phyloP scores from a whole-genome alignment of 1,139 yeast species.

The Hanseniaspora gamundiae region DNA sequence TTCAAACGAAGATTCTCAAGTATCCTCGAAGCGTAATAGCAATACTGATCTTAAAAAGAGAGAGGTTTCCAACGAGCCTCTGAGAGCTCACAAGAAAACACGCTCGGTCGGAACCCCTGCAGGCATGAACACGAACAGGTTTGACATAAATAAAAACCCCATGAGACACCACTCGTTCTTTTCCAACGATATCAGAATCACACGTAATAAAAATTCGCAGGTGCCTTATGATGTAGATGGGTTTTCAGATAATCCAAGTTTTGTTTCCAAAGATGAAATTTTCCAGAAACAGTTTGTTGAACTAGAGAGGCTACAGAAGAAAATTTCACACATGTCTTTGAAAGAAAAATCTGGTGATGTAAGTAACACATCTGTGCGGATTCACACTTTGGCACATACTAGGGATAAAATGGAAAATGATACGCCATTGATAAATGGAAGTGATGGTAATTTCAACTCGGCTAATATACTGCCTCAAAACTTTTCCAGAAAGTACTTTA shows the following conservation, averaged over 20 bases:
- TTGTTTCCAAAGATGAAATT: slow-evolving; percentile 15
- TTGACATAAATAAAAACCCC: too few relatives aligned
- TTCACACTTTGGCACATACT: neutral
- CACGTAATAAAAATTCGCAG: neutral
- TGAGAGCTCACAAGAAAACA: neutral
- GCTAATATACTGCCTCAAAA: too few relatives aligned
- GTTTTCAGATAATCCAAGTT: slow-evolving; percentile 12
- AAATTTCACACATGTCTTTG: slow-evolving; percentile 5
- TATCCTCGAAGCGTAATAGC: too few relatives aligned
- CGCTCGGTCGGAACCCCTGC: neutral
- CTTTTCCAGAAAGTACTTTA: too few relatives aligned
- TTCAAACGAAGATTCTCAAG: neutral
- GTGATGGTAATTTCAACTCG: too few relatives aligned
- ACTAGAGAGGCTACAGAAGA: slow-evolving; percentile 13
- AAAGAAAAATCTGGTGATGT: neutral
- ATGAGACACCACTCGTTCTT: neutral
- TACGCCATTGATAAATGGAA: neutral
- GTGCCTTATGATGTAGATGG: neutral
- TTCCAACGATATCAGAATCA: neutral
- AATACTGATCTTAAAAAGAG: too few relatives aligned
- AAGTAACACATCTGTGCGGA: too few relatives aligned
- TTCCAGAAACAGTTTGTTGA: slow-evolving; percentile 17
- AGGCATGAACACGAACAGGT: neutral
- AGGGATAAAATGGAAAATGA: neutral
- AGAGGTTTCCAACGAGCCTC: neutral